Percentiles rank a stretch among this genome's conserved stretches.
Evolutionary conservation across 2,329 filamentous ascomycete species (phyloP).

Genomic region (Alternaria sp.): DNA sequence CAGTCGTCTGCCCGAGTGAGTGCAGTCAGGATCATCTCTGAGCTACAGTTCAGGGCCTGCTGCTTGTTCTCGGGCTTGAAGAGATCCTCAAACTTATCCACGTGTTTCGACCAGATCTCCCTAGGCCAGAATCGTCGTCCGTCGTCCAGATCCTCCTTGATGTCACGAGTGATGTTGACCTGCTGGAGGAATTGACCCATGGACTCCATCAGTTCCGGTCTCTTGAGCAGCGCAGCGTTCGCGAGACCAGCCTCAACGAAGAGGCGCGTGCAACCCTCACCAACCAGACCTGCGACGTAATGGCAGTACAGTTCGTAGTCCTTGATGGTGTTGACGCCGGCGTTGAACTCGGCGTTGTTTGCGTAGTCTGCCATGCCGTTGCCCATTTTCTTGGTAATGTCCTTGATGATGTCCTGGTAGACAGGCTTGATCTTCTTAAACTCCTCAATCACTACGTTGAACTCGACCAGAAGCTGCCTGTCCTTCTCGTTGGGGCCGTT

Average conservation of each 20-base stretch:
- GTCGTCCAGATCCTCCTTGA: conserved; percentile 88
- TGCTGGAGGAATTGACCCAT: conserved; percentile 99
- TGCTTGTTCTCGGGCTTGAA: conserved; percentile 81
- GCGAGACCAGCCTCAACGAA: conserved; percentile 88
- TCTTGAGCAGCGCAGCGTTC: conserved; percentile 80
- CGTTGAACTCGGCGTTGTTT: conserved; percentile 80
- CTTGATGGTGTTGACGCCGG: conserved; percentile 80
- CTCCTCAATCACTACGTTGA: conserved; percentile 84
- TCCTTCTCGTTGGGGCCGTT: conserved; percentile 95
- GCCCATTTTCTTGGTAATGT: conserved; percentile 93
- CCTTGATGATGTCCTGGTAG: conserved; percentile 86
- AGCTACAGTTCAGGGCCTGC: conserved; percentile 81
- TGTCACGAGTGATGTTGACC: conserved; percentile 97
- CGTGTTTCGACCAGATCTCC: conserved; percentile 97
- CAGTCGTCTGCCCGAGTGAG: conserved; percentile 89
- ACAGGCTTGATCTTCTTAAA: conserved; percentile 85
- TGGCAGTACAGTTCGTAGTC: conserved; percentile 98
- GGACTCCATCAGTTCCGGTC: conserved; percentile 83
- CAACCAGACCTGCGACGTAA: conserved; percentile 98
- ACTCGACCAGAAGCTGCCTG: conserved; percentile 87
- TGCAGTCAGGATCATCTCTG: conserved; percentile 93
- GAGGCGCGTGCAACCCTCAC: conserved; percentile 87
- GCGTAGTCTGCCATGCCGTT: conserved; percentile 98
- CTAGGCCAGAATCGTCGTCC: conserved; percentile 91
- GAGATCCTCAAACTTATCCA: conserved; percentile 85